A percentile compares a stretch with the other conserved stretches of the same genome.
phyloP scores from a whole-genome alignment of 371 early-diverging fungal genomes.

The Mucor mucedo region DNA sequence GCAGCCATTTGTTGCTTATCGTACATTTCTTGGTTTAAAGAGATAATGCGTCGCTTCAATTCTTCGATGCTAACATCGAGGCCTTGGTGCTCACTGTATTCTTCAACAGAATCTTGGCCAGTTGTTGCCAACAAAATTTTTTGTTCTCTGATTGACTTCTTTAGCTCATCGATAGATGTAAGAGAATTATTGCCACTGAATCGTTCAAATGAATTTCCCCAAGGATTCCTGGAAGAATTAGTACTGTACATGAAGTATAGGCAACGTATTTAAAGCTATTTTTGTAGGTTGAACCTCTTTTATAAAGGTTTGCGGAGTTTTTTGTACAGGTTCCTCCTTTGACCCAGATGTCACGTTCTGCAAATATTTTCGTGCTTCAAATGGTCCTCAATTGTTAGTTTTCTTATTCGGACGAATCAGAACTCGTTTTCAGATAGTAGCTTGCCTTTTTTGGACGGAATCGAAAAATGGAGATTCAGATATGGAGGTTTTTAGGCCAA shows the following conservation, averaged over 20 bases:
- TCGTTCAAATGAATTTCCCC: constrained; percentile 2
- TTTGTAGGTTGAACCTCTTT: too few species aligned
- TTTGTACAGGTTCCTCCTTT: too few species aligned
- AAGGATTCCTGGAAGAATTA: constrained; percentile 17
- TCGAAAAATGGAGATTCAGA: too few species aligned
- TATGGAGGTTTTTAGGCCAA: too few species aligned
- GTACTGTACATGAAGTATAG: constrained; percentile 5
- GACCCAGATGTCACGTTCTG: too few species aligned
- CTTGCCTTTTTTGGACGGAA: too few species aligned
- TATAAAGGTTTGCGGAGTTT: too few species aligned
- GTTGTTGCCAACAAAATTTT: constrained; percentile 19
- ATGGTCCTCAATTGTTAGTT: too few species aligned
- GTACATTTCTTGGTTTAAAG: constrained; percentile 28
- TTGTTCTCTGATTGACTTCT: constrained; percentile 32
- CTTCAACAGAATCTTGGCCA: not conserved
- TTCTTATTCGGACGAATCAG: too few species aligned
- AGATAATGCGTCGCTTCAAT: constrained; percentile 36
- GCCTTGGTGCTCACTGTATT: not conserved
- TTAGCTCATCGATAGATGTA: constrained; percentile 7
- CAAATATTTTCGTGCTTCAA: too few species aligned
- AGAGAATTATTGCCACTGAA: not conserved
- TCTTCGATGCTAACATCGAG: constrained; percentile 18
- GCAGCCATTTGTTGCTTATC: constrained; percentile 11
- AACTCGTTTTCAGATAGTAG: too few species aligned
- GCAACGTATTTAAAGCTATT: not conserved